A percentile compares a stretch with the other conserved stretches of the same genome.
Evolutionary conservation across 805 yeast genomes (phyloP).

Genomic region (Teunomyces stri): DNA sequence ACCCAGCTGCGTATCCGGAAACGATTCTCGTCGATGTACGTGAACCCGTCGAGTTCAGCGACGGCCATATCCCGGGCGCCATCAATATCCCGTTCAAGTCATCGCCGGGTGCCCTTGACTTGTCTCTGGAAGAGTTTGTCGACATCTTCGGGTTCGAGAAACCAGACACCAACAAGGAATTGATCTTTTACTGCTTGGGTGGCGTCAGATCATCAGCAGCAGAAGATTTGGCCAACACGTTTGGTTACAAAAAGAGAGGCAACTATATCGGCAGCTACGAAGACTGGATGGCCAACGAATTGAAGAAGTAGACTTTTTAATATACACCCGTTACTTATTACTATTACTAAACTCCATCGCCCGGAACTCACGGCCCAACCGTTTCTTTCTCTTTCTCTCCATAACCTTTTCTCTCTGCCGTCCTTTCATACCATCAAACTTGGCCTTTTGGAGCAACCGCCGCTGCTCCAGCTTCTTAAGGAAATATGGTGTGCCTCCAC

Average conservation of each 20-base stretch:
- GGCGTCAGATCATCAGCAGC: constrained; percentile 91
- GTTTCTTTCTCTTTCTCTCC: constrained; percentile 85
- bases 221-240: constrained; percentile 86
- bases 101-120: constrained; percentile 87
- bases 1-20: constrained; percentile 41
- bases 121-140: constrained; percentile 74
- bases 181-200: constrained; percentile 87
- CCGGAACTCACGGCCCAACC: constrained; percentile 76
- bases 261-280: constrained; percentile 84
- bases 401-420: constrained; percentile 75
- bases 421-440: constrained; percentile 70
- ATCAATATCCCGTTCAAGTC: constrained; percentile 86
- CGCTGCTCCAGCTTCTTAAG: constrained; percentile 69
- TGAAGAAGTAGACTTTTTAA: constrained; percentile 2
- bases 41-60: constrained; percentile 77
- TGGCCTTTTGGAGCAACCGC: constrained; percentile 72
- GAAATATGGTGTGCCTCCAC: constrained; percentile 52
- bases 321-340: constrained; percentile 1
- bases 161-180: constrained; percentile 67
- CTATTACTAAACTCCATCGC: constrained; percentile 32
- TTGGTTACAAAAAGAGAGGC: constrained; percentile 81
- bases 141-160: constrained; percentile 79
- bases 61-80: constrained; percentile 81
- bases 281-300: constrained; percentile 65
- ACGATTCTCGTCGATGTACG: constrained; percentile 81